phyloP scores from a whole-genome alignment of 805 yeast species.

The Ogataea trehalophila region DNA sequence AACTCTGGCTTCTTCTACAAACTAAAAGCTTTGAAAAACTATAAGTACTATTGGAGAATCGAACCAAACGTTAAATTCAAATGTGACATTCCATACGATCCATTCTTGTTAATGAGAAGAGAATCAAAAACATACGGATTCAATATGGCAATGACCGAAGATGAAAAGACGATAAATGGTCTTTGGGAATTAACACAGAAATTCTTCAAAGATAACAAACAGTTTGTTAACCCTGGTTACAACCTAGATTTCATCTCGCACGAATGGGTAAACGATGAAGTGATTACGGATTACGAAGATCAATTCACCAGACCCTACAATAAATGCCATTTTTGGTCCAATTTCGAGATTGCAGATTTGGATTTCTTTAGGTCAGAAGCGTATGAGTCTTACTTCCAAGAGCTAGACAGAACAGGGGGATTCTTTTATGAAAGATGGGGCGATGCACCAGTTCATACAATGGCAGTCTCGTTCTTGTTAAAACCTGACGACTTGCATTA shows the following conservation, averaged over 20 bases:
- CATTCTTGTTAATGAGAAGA: conserved; percentile 44
- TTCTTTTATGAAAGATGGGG: conserved; percentile 79
- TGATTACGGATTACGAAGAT: conserved; percentile 36
- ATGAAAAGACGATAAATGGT: conserved; percentile 41
- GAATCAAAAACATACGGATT: conserved; percentile 45
- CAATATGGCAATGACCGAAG: conserved; percentile 46
- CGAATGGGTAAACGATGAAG: conserved; percentile 35
- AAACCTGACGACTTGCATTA: conserved; percentile 45
- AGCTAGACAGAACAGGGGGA: conserved; percentile 57
- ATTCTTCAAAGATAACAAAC: conserved; percentile 36
- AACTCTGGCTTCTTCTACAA: conserved; percentile 50
- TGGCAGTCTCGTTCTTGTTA: conserved; percentile 55
- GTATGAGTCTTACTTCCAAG: conserved; percentile 49
- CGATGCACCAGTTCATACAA: conserved; percentile 69
- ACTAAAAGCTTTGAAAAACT: conserved; percentile 38
- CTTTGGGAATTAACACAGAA: conserved; percentile 44
- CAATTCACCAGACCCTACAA: conserved; percentile 34
- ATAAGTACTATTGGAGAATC: conserved; percentile 56
- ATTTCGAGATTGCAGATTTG: conserved; percentile 61
- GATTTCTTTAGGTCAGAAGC: conserved; percentile 54
- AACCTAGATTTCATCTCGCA: conserved; percentile 42
- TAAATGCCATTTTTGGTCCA: conserved; percentile 60
- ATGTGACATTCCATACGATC: conserved; percentile 46
- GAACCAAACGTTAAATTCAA: conserved; percentile 47
- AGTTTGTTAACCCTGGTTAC: conserved; percentile 34